These are phyloP conservation scores for Mortierella sp. DNA, from an alignment of 371 early-diverging fungal species.

Conservation along the genomic window DNA sequence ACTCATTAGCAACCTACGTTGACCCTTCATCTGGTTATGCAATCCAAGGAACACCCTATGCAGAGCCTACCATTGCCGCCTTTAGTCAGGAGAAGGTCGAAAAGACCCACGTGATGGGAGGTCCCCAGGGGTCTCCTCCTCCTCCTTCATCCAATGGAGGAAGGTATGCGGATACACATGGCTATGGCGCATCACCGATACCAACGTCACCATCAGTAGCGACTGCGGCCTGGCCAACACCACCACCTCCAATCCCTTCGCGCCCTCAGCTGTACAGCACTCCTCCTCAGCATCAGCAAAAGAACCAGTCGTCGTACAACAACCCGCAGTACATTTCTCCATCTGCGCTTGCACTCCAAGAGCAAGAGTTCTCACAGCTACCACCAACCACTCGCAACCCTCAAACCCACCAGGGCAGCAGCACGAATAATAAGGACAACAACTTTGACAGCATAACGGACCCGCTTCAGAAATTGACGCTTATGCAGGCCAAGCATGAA, in stretches of 20 bases:
- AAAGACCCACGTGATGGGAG: too few relatives aligned
- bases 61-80: too few relatives aligned
- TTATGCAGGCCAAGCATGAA: background rate
- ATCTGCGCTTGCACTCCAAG: too few relatives aligned
- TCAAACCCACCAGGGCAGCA: background rate
- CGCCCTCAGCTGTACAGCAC: background rate
- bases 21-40: too few relatives aligned
- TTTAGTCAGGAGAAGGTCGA: too few relatives aligned
- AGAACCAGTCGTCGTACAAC: background rate
- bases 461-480: background rate
- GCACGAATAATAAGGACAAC: background rate
- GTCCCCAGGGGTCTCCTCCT: too few relatives aligned
- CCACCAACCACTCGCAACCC: background rate
- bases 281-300: background rate
- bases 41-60: too few relatives aligned
- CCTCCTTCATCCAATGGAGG: background rate
- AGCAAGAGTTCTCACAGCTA: background rate
- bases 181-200: background rate
- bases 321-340: background rate
- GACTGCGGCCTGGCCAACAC: background rate
- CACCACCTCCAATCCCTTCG: background rate
- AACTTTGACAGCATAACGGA: too few relatives aligned
- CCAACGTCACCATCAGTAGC: too few relatives aligned
- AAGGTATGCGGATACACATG: too few relatives aligned
- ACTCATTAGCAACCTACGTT: too few relatives aligned